Base-by-base conservation (phyloP, 1,284 basidiomycete species). In the Papiliotrema laurentii region DNA sequence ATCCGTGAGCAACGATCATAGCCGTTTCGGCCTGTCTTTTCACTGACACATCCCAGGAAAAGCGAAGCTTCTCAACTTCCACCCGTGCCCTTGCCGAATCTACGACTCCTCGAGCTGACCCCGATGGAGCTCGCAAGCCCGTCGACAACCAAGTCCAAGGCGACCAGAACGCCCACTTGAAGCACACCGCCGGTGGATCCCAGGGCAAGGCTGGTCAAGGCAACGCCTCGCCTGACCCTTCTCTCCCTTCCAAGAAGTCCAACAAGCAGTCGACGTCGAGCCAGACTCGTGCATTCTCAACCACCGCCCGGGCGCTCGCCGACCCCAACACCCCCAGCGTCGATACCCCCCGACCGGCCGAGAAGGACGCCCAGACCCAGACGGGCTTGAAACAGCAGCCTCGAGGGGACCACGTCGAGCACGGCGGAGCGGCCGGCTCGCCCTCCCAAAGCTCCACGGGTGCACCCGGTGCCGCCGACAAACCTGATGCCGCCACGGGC, bases 101-200 rank as follows among this genome's bases (percentile, higher is more conserved):
- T 22, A 38, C 35, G 9, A 25, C 22, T 21, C 49, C 49, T 7
- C 35, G 48, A 25, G 28, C 43, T 21, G 49, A 45, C 22, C 21
- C 43, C 18, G 36, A 43, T 4, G 42, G 43, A 27, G 9, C 49
- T 3, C 28, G 43, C n/a, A 24, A 41, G 36, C 44, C 43, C 16
- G 25, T 21, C 21, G 39, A 45, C 4, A 44, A 30, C 4, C 33
- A 52, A 5, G 53, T 63, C 16, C 50, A 58, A n/a, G 63, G 64
- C 16, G 66, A 71, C 22, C 69, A 71, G 49, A 69, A 66, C 49
- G 34, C 53, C 22, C 66, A 69, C 41, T 49, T 71, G 24, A 67
- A 64, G 49, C 69, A 71, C 58, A 56, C 55, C 22, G 14, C 45
- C 4, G 34, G 60, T 3, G 54, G 49, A 9, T 40, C 51, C 26